Base-by-base conservation (phyloP, 2,329 filamentous ascomycete species). In the Neurospora sp. region DNA sequence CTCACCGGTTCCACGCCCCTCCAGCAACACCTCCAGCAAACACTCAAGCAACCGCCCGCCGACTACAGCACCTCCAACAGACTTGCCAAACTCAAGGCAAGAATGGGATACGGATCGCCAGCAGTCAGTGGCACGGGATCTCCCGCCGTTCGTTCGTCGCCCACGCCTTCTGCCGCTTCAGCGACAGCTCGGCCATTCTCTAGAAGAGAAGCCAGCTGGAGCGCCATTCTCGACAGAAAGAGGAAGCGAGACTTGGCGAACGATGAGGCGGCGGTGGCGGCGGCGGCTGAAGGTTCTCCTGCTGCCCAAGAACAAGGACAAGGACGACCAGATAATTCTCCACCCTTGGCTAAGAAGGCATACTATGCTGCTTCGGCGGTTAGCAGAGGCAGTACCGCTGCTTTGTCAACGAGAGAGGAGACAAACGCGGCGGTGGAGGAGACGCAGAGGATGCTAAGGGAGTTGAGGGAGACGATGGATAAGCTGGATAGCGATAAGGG, bases 381-480 rank as follows among this genome's bases (percentile, higher is more conserved):
- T 4, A 62, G 52, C 28, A 33, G 52, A 33, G 23, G 52, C 2
- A 62, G 52, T 11, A 52, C 43, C 52, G 23, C 52, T 62, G 52
- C 52, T 33, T 62, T 62, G 52, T 62, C 52, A 2, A 62, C 52
- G 42, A 70, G 69, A 68, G 68, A 70, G 43, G 72, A 74, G 68
- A 74, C 73, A 52, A 68, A 38, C 15, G 71, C 71, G n/a, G 74
- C 73, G 71, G 73, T 75, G 69, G 72, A 71, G 71, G 69, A 74
- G 23, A 74, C 73, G 40, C 71, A 71, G 71, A 68, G 72, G 58
- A 76, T 76, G 75, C 36, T 76, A 66, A 70, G 72, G 67, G 75
- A 76, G 71, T 38, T 76, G 70, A 73, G 71, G 52, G 74, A 76
- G 71, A 71, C 68, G 9, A 75, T 76, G 75, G 75, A 76, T 46